Evolutionary conservation across 495 filamentous ascomycete species (phyloP), one percentile per base, ranked within the genome.

Genomic region (Trichocladium uniseriatum): DNA sequence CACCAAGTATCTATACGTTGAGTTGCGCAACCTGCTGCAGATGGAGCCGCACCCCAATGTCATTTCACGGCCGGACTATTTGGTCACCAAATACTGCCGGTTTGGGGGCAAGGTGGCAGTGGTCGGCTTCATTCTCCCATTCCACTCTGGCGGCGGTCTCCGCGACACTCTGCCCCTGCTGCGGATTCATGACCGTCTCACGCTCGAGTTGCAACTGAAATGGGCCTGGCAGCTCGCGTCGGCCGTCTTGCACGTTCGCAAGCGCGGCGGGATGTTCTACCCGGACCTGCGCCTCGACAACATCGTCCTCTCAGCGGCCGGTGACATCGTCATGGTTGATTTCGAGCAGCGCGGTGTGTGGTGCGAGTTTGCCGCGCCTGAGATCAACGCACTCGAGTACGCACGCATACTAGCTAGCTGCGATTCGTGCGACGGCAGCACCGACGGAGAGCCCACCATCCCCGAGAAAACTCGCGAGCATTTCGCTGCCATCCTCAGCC

Each of bases 271-370:
- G 22, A 68, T 67, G 38, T 76, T 69, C 51, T 76, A 76, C 36
- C 72, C 72, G 9, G 72, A 76, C 49, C 59, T 76, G 13, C 66
- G 71, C 6, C 65, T 74, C 1, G 72, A 76, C 45, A 76, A 76
- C 52, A 58, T 76, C 16, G 64, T 76, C 7, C 49, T 73, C 5
- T 69, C 71, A 1, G 59, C 65, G 4, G 38, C 47, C 0, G 61
- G 53, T 0, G 68, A 72, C 29, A 43, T 70, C 6, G 50, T 77
- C 49, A 69, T 77, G 68, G 63, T 75, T 10, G 74, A 77, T 48
- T 75, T 76, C 43, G 74, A 77, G 51, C 74, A 76, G 55, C 65
- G 73, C 32, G 71, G 72, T 5, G 69, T 74, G 11, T 76, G 69
- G 72, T 71, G 68, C 59, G 68, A 71, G 55, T 75, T 74, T 54